Evolutionary conservation across 306 rosid genomes (phyloP).

Genomic region (Vigna trinervia): DNA sequence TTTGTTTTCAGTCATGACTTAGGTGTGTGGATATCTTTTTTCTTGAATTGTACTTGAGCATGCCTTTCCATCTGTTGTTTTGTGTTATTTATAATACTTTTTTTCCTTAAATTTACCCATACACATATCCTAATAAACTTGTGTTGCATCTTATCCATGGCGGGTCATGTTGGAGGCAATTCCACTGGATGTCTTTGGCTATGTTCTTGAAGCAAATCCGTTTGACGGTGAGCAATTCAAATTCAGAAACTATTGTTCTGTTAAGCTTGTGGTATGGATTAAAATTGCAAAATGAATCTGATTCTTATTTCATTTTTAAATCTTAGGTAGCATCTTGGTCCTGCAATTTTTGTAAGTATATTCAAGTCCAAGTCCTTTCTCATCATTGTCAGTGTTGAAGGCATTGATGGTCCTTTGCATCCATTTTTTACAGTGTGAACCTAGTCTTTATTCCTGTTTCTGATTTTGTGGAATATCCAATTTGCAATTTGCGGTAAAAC

Average conservation of each 20-base stretch:
- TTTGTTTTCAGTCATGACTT: neutral
- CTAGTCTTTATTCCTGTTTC: neutral
- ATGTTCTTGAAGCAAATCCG: slow-evolving; percentile 51
- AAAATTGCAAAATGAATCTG: slow-evolving; percentile 15
- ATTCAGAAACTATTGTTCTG: slow-evolving; percentile 2
- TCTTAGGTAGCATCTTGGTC: slow-evolving; percentile 44
- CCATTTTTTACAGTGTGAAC: neutral
- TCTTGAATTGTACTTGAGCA: neutral
- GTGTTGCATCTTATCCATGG: slow-evolving; percentile 88
- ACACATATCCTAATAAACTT: slow-evolving; percentile 67
- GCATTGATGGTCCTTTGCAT: slow-evolving; percentile 34
- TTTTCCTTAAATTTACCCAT: slow-evolving; percentile 38
- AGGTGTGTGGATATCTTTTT: slow-evolving; percentile 25
- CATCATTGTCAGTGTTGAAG: slow-evolving; percentile 28
- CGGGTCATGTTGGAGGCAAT: slow-evolving; percentile 72
- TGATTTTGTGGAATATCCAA: neutral
- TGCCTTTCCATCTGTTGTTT: slow-evolving; percentile 22
- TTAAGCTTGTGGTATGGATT: slow-evolving; percentile 19
- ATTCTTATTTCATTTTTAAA: slow-evolving; percentile 18
- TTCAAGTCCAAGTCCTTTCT: slow-evolving; percentile 37
- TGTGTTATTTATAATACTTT: slow-evolving; percentile 8
- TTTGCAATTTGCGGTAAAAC: slow-evolving; percentile 8
- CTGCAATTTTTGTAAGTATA: slow-evolving; percentile 51
- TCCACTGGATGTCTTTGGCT: slow-evolving; percentile 65
- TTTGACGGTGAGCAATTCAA: slow-evolving; percentile 60